phyloP scores from a whole-genome alignment of 2,329 filamentous ascomycete species.

The Trichoderma polysporum region DNA sequence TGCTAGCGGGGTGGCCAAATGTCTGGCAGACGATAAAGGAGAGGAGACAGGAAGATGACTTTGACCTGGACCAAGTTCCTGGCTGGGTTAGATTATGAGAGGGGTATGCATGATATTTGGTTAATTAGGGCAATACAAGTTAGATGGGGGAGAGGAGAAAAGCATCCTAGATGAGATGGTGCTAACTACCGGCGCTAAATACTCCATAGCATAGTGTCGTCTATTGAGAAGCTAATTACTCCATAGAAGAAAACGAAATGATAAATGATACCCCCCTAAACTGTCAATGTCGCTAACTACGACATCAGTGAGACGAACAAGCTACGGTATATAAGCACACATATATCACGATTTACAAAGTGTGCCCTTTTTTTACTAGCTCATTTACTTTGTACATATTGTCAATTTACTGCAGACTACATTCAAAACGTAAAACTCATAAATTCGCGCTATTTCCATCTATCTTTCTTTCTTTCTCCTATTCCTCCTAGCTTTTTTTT shows the following conservation, averaged over 20 bases:
- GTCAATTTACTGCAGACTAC: neutral
- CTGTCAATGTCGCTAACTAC: conserved; percentile 8
- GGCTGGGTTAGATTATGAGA: conserved; percentile 64
- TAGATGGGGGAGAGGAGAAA: neutral
- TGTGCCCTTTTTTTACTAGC: neutral
- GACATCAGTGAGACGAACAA: neutral
- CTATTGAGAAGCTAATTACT: conserved; percentile 10
- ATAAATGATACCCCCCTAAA: conserved; percentile 10
- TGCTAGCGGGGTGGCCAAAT: conserved; percentile 72
- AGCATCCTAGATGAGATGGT: neutral
- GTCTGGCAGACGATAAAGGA: conserved; percentile 68
- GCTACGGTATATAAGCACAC: neutral
- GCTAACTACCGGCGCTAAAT: neutral
- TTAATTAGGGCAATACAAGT: conserved; percentile 4
- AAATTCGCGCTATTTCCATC: neutral
- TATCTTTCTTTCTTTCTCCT: neutral
- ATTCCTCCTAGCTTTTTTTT: conserved; percentile 1
- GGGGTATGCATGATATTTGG: neutral
- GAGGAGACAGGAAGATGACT: conserved; percentile 57
- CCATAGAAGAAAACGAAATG: conserved; percentile 14
- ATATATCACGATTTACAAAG: neutral
- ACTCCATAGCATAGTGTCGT: neutral
- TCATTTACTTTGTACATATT: neutral
- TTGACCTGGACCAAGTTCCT: conserved; percentile 65
- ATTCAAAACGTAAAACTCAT: conserved; percentile 6